A percentile compares a stretch with the other conserved stretches of the same genome.
Evolutionary conservation across 305 asterid genomes (phyloP).

Genomic region (Fraxinus baroniana): DNA sequence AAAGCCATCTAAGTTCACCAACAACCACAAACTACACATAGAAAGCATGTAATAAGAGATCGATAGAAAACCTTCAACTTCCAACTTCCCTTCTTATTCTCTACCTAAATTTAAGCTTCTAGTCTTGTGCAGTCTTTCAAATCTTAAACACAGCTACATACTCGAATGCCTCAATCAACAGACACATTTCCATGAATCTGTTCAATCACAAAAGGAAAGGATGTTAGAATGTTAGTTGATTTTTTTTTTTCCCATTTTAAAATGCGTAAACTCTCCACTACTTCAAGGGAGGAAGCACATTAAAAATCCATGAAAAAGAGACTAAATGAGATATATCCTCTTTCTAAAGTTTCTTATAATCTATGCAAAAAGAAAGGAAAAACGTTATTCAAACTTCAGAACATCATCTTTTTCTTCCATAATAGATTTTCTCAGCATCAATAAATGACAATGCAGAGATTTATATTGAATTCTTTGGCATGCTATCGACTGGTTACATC

Average conservation of each 20-base stretch:
- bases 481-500: neutral
- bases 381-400: neutral
- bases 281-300: neutral
- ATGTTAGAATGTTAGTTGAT: slow-evolving; percentile 21
- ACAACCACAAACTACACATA: slow-evolving; percentile 34
- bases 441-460: neutral
- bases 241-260: neutral
- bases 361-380: neutral
- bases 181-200: slow-evolving; percentile 28
- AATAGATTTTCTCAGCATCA: neutral
- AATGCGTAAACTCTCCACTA: neutral
- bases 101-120: slow-evolving; percentile 2
- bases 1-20: slow-evolving; percentile 54
- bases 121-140: slow-evolving; percentile 1
- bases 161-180: slow-evolving; percentile 25
- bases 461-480: neutral
- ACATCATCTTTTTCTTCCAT: neutral
- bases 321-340: neutral
- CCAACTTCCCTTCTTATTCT: slow-evolving; percentile 1
- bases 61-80: slow-evolving; percentile 18
- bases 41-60: slow-evolving; percentile 47
- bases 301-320: neutral
- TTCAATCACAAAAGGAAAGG: slow-evolving; percentile 5
- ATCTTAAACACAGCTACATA: slow-evolving; percentile 12
- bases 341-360: neutral